Conservation (phyloP, 495 filamentous ascomycete species). For the Penicillium ochrochloron region DNA sequence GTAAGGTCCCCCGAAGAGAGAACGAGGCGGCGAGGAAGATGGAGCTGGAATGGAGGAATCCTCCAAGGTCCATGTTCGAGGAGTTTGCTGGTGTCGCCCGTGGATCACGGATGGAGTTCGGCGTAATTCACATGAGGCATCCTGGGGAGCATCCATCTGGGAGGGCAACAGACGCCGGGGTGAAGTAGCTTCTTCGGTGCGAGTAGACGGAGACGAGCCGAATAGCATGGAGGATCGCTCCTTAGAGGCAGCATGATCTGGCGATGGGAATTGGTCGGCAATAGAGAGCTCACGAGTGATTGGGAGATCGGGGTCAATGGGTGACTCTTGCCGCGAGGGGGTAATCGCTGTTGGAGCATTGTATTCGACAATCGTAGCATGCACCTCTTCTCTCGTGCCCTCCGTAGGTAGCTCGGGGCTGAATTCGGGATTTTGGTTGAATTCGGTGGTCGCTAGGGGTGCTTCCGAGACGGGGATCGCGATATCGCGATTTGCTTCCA, state of each 20-base stretch:
- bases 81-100: constrained; percentile 37
- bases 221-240: constrained; percentile 60
- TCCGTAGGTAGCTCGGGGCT: constrained; percentile 17
- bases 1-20: constrained; percentile 34
- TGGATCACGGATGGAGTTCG: constrained; percentile 45
- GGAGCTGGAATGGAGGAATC: constrained; percentile 30
- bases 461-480: constrained; percentile 57
- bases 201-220: constrained; percentile 54
- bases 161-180: constrained; percentile 28
- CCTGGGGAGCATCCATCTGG: constrained; percentile 19
- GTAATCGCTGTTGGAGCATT: constrained; percentile 15
- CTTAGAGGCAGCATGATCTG: constrained; percentile 56
- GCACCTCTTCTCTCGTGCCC: constrained; percentile 5
- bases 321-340: constrained; percentile 17
- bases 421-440: constrained; percentile 22
- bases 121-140: constrained; percentile 37
- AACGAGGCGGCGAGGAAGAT: constrained; percentile 33
- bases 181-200: constrained; percentile 25
- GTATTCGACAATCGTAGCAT: constrained; percentile 15
- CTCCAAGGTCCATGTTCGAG: constrained; percentile 41
- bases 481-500: constrained; percentile 52
- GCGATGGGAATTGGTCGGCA: constrained; percentile 32
- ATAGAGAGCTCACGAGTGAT: constrained; percentile 18
- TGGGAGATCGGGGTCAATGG: constrained; percentile 25
- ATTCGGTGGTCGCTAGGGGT: constrained; percentile 36